Conservation (phyloP, 306 rosid genomes). For the Geum urbanum region DNA sequence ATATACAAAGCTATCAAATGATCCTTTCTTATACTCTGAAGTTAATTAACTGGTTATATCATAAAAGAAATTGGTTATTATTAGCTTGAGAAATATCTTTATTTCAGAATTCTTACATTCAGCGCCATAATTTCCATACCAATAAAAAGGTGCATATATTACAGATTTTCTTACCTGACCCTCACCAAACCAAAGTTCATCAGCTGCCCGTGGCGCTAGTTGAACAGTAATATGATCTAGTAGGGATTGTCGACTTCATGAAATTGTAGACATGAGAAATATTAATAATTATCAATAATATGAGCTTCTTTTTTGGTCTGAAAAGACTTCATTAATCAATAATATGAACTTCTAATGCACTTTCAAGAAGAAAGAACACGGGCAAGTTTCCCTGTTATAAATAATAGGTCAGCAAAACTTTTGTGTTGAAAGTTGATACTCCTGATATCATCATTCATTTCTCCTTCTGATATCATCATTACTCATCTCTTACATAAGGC, state of each 20-base stretch:
- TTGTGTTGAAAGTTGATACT: background rate
- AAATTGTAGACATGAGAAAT: constrained; percentile 22
- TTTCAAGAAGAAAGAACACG: background rate
- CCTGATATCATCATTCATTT: background rate
- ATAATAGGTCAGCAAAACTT: background rate
- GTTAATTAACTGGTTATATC: background rate
- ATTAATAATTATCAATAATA: too few species aligned
- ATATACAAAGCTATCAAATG: background rate
- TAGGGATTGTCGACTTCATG: constrained; percentile 83
- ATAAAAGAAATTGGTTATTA: background rate
- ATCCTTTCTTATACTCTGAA: constrained; percentile 1
- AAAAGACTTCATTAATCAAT: too few species aligned
- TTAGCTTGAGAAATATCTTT: background rate
- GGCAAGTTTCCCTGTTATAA: background rate
- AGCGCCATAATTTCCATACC: background rate
- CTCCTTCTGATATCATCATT: too few species aligned
- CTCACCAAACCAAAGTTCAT: constrained; percentile 82
- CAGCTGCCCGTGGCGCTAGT: constrained; percentile 98
- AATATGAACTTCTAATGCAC: constrained; percentile 9
- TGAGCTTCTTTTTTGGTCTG: too few species aligned
- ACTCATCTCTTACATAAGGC: background rate
- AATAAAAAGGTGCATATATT: background rate
- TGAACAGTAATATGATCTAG: constrained; percentile 92
- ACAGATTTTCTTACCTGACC: constrained; percentile 49
- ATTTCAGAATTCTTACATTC: background rate